phyloP scores from a whole-genome alignment of 2,329 filamentous ascomycete genomes.

The Colletotrichum tofieldiae region DNA sequence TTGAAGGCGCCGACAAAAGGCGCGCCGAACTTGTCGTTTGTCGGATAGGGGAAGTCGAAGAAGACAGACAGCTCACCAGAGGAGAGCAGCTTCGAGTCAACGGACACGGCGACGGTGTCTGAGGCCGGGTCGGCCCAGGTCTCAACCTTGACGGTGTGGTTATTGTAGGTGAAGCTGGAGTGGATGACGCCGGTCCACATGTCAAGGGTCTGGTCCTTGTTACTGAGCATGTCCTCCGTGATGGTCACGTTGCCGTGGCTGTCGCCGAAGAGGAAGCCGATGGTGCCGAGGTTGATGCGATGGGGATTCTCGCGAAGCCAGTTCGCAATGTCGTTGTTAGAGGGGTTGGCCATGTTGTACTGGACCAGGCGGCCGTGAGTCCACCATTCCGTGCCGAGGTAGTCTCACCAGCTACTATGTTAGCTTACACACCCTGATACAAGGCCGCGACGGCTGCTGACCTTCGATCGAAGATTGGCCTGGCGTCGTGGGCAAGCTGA shows the following conservation, averaged over 20 bases:
- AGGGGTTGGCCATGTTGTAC: conserved; percentile 60
- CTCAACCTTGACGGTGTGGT: conserved; percentile 56
- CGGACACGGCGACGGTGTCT: conserved; percentile 61
- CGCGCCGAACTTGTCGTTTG: conserved; percentile 67
- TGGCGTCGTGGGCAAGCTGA: conserved; percentile 59
- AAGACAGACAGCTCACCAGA: conserved; percentile 60
- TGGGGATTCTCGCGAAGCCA: conserved; percentile 66
- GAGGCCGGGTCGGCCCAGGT: conserved; percentile 63
- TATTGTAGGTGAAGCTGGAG: conserved; percentile 61
- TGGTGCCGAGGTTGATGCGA: conserved; percentile 64
- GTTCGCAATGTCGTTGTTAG: conserved; percentile 58
- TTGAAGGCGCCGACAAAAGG: conserved; percentile 69
- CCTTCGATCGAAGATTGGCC: conserved; percentile 48
- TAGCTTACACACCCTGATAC: neutral
- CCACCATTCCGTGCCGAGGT: conserved; percentile 60
- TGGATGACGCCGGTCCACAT: conserved; percentile 63
- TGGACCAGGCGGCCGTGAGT: conserved; percentile 59
- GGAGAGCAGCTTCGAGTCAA: conserved; percentile 59
- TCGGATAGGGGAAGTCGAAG: conserved; percentile 68
- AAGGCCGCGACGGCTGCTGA: neutral
- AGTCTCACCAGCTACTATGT: conserved; percentile 48
- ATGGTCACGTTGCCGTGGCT: conserved; percentile 41
- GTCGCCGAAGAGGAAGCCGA: conserved; percentile 62
- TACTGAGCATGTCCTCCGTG: conserved; percentile 56
- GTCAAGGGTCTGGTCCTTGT: conserved; percentile 61